phyloP scores from a whole-genome alignment of 305 asterid genomes.

The Solanum hybrid region DNA sequence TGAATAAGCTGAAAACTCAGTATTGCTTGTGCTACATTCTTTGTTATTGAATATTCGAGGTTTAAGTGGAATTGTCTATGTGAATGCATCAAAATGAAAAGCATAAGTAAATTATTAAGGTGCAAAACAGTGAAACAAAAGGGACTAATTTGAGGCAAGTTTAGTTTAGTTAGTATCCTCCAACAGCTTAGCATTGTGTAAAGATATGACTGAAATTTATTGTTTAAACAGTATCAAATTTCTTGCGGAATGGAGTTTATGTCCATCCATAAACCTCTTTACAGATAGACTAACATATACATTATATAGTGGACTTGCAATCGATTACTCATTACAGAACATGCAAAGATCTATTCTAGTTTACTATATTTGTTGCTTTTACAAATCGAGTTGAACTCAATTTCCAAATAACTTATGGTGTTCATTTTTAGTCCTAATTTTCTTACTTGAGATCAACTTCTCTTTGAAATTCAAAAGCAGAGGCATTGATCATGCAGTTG shows the following conservation, averaged over 20 bases:
- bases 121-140: neutral
- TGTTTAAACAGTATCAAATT: conserved; percentile 14
- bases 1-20: neutral
- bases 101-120: neutral
- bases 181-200: neutral
- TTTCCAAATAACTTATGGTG: neutral
- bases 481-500: conserved; percentile 15
- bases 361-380: neutral
- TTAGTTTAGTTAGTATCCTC: neutral
- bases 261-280: conserved; percentile 14
- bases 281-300: neutral
- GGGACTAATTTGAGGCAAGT: neutral
- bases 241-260: conserved; percentile 10
- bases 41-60: neutral
- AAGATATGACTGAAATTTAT: neutral
- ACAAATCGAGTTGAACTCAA: neutral
- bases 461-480: neutral
- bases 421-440: neutral
- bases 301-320: neutral
- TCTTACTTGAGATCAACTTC: neutral
- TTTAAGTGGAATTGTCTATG: neutral
- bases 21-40: neutral
- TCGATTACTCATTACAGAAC: neutral
- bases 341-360: neutral
- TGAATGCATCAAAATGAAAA: neutral